Evolutionary conservation across 169 alveolate genomes (phyloP).

Genomic region (Perkinsus marinus): DNA sequence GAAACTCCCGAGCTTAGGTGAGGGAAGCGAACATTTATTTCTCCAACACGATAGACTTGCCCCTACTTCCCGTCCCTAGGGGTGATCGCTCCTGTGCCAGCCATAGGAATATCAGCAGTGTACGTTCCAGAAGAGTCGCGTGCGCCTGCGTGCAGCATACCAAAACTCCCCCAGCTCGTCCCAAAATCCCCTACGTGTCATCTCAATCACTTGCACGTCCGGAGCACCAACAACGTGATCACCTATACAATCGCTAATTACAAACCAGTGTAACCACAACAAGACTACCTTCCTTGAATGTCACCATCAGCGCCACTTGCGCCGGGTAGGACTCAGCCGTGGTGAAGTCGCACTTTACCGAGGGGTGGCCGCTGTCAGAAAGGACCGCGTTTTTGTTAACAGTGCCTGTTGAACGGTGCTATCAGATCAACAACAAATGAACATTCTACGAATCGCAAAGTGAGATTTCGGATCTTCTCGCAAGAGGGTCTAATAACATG

Average conservation of each 20-base stretch:
- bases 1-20: too few relatives aligned
- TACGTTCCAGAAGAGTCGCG: neutral
- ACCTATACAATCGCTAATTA: neutral
- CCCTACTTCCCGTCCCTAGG: neutral
- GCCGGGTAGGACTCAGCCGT: neutral
- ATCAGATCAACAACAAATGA: too few relatives aligned
- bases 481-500: too few relatives aligned
- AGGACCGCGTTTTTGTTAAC: neutral
- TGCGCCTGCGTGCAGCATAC: neutral
- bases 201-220: neutral
- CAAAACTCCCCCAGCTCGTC: neutral
- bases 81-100: neutral
- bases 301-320: neutral
- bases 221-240: neutral
- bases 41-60: neutral
- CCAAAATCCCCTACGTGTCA: neutral
- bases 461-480: too few relatives aligned
- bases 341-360: neutral
- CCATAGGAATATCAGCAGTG: neutral
- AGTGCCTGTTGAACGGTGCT: too few relatives aligned
- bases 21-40: neutral
- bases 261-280: neutral
- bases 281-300: neutral
- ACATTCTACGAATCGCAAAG: too few relatives aligned
- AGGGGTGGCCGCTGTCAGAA: neutral